Evolutionary conservation across 805 yeast genomes (phyloP).

Genomic region (Peterozyma toletana): DNA sequence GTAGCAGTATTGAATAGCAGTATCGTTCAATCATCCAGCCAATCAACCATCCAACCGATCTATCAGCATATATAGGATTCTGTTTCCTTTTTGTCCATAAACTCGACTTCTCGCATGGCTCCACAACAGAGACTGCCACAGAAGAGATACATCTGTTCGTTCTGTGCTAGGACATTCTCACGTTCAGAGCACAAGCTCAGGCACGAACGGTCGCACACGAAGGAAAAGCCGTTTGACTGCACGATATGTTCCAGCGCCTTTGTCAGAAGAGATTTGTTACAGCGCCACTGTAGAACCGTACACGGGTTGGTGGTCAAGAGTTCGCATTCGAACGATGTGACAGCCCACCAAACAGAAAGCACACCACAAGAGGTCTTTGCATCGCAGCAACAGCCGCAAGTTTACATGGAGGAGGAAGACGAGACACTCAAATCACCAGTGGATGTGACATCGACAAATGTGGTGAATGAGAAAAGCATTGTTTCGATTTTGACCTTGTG

Average conservation of each 20-base stretch:
- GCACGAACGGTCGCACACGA: constrained; percentile 75
- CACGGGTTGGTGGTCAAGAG: constrained; percentile 35
- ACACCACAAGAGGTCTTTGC: background rate
- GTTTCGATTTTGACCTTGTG: constrained; percentile 24
- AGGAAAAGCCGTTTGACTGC: constrained; percentile 75
- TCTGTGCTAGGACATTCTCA: constrained; percentile 75
- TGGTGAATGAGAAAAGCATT: constrained; percentile 20
- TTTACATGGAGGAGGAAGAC: constrained; percentile 3
- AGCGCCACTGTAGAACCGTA: constrained; percentile 74
- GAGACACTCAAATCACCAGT: constrained; percentile 1
- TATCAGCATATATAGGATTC: no score
- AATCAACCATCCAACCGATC: no score
- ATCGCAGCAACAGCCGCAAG: constrained; percentile 10
- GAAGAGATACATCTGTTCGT: constrained; percentile 69
- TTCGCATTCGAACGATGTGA: constrained; percentile 3
- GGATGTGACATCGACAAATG: constrained; percentile 1
- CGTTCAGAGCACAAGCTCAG: constrained; percentile 72
- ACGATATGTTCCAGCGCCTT: constrained; percentile 62
- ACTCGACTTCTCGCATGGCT: no score
- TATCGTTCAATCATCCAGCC: no score
- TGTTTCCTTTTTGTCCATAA: no score
- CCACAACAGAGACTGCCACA: constrained; percentile 30
- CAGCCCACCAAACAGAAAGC: background rate
- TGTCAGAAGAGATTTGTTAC: constrained; percentile 71
- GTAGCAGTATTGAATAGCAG: no score